Percentiles rank a stretch among this genome's conserved stretches.
Evolutionary conservation across 2,329 filamentous ascomycete genomes (phyloP).

Genomic region (Clonostachys rosea): DNA sequence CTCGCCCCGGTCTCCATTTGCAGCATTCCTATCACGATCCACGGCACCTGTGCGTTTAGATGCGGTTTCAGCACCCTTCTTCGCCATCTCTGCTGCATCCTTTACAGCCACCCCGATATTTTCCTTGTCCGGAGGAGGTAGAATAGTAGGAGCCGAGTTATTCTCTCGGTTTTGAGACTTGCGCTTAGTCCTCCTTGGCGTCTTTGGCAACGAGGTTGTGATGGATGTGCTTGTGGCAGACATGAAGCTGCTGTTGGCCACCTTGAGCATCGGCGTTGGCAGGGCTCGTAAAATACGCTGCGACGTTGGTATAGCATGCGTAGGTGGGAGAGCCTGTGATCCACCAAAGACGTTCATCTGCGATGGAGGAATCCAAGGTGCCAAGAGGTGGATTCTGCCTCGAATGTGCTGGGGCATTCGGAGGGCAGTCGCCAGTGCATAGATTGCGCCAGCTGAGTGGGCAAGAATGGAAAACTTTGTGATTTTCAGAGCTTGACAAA

Average conservation of each 20-base stretch:
- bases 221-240: constrained; percentile 84
- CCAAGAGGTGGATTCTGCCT: constrained; percentile 87
- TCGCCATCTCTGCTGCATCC: constrained; percentile 10
- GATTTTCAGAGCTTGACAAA: constrained; percentile 87
- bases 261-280: constrained; percentile 85
- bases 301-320: constrained; percentile 82
- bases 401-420: constrained; percentile 95
- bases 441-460: constrained; percentile 96
- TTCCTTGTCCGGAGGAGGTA: constrained; percentile 39
- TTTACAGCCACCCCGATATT: constrained; percentile 26
- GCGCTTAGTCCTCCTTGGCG: constrained; percentile 54
- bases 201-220: constrained; percentile 70
- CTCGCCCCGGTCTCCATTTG: not conserved
- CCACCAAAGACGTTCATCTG: constrained; percentile 78
- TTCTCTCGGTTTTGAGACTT: constrained; percentile 32
- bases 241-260: constrained; percentile 95
- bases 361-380: constrained; percentile 95
- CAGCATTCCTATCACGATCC: not conserved
- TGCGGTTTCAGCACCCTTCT: not conserved
- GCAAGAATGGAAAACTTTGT: constrained; percentile 95
- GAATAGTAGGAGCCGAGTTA: constrained; percentile 20
- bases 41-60: no score
- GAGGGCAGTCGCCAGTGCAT: constrained; percentile 89
- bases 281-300: constrained; percentile 87
- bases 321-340: constrained; percentile 70